These are phyloP conservation scores for Ceratocystis cubensis DNA, from an alignment of 2,329 filamentous ascomycete genomes.

Conservation along the genomic window DNA sequence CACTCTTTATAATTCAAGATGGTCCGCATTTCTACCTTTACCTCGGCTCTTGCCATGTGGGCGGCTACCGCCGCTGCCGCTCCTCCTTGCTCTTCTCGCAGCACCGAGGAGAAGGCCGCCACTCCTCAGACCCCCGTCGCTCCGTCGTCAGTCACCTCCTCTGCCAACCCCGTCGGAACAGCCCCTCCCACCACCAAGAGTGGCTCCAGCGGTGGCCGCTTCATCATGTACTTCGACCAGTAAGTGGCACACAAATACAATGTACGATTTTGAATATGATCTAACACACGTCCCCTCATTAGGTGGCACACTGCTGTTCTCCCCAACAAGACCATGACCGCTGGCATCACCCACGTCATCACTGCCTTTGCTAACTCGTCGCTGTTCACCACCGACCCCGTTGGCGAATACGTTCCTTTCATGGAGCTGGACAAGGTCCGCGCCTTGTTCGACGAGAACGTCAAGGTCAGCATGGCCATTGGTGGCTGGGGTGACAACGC, in stretches of 20 bases:
- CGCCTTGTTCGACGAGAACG: conserved; percentile 36
- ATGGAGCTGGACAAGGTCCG: conserved; percentile 31
- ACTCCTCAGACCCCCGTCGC: not conserved
- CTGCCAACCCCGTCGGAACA: not conserved
- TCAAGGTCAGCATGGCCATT: conserved; percentile 57
- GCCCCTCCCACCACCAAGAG: not conserved
- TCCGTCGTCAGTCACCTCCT: not conserved
- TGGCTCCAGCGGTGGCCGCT: not conserved
- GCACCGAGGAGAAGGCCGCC: not conserved
- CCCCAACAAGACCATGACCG: conserved; percentile 1
- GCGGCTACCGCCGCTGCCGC: not conserved
- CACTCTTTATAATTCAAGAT: not conserved
- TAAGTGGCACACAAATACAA: not conserved
- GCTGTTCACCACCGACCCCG: conserved; percentile 35
- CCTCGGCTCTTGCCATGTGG: not conserved
- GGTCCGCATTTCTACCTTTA: not conserved
- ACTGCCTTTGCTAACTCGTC: conserved; percentile 48
- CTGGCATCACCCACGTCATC: conserved; percentile 41
- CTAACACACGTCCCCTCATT: not conserved
- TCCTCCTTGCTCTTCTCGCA: not conserved
- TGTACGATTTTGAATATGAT: too few species aligned
- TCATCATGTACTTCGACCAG: conserved; percentile 2
- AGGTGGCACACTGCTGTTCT: not conserved
- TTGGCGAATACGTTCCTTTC: conserved; percentile 39
- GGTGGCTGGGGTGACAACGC: conserved; percentile 61